These are phyloP conservation scores for Breynia disticha DNA, from an alignment of 441 rosid species.

Conservation along the genomic window DNA sequence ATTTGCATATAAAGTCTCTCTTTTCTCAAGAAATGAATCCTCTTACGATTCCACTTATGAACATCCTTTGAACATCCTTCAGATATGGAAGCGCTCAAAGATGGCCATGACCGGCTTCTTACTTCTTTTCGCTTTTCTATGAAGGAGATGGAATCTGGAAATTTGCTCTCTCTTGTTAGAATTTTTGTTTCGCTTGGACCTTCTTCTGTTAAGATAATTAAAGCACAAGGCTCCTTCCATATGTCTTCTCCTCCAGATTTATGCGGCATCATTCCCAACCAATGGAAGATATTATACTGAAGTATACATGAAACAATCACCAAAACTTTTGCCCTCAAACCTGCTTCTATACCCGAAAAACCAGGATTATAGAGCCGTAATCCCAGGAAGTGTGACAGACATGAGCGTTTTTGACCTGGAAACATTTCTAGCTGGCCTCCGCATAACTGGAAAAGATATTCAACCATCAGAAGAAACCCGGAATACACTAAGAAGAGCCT, in stretches of 20 bases:
- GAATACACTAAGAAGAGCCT: conserved; percentile 65
- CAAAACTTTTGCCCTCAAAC: conserved; percentile 82
- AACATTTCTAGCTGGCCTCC: conserved; percentile 78
- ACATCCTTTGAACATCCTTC: conserved; percentile 48
- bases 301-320: conserved; percentile 81
- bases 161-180: conserved; percentile 14
- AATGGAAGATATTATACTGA: conserved; percentile 76
- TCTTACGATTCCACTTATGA: conserved; percentile 55
- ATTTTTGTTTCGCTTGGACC: conserved; percentile 15
- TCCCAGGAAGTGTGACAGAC: conserved; percentile 64
- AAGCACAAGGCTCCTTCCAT: conserved; percentile 81
- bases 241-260: conserved; percentile 32
- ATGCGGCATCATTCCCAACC: conserved; percentile 66
- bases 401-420: conserved; percentile 70
- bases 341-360: conserved; percentile 81
- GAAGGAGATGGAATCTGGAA: conserved; percentile 23
- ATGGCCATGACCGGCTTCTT: conserved; percentile 25
- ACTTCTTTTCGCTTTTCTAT: conserved; percentile 24
- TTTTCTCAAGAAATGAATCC: conserved; percentile 54
- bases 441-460: conserved; percentile 93
- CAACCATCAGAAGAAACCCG: conserved; percentile 59
- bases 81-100: conserved; percentile 15
- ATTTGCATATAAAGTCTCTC: conserved; percentile 86
- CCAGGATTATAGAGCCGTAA: conserved; percentile 53
- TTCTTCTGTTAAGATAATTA: conserved; percentile 66